Evolutionary conservation across 31 red algal species (phyloP), one percentile per base, ranked within the genome.

Genomic region (Odonthalia washingtoniensis): DNA sequence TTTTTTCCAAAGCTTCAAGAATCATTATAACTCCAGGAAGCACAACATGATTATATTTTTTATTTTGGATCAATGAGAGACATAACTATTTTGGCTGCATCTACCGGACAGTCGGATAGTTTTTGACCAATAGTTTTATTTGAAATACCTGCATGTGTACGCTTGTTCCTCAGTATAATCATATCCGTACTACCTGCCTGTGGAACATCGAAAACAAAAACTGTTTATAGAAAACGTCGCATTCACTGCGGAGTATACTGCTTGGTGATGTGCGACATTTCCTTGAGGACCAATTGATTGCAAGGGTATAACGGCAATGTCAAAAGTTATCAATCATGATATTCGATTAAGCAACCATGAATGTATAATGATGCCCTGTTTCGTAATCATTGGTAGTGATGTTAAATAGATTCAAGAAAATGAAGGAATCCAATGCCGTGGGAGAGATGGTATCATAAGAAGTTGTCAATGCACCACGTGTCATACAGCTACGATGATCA

Each of bases 251-350:
- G 78, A 65, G 46, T 95, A 72, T 36, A 95, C 78, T 44, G 93
- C 82, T 0, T 34, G 45, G 72, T 95, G 89, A 73, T 95, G 93
- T 38, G 88, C 93, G 27, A 35, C 40, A 63, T 95, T 95, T 14
- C 83, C 80, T n/a, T 40, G 53, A 21, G 87, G 65, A 24, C 76
- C 75, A 1, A 70, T 53, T 5, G 90, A 38, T 33, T 72, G 35
- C 3, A 95, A 84, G 30, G 90, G 74, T 3, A 87, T 95, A 60
- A 87, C 93, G 84, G 90, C 93, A 38, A 95, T 83, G 73, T 95
- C 93, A 72, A 72, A 95, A 2, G 93, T 95, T 27, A 95, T 81
- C 2, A 95, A 74, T 24, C 82, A 87, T 5, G 40, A 45, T 0
- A 39, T 73, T 40, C 89, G 94, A 57, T 42, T 96, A 30, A 84